phyloP scores from a whole-genome alignment of 176 grass and related monocot genomes.

The Calamus simplicifolius region DNA sequence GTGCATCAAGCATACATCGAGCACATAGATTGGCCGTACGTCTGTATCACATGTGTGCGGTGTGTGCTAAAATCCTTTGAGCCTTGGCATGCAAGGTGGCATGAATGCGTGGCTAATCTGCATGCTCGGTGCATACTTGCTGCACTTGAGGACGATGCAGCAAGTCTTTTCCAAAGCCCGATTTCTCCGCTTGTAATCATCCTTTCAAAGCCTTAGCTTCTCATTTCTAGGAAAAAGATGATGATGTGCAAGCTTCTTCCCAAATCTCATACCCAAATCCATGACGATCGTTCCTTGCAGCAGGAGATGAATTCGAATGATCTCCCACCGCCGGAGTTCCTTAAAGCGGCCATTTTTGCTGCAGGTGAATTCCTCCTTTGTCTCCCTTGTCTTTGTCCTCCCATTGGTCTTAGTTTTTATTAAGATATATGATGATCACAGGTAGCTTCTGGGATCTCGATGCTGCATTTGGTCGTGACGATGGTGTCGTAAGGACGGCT shows the following conservation, averaged over 20 bases:
- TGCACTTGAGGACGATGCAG: no score
- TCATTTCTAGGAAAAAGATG: not conserved
- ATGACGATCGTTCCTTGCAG: not conserved
- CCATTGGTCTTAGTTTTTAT: not conserved
- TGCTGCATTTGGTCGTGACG: constrained; percentile 1
- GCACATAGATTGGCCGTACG: no score
- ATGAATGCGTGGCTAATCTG: no score
- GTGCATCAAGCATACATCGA: no score
- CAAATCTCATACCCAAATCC: not conserved
- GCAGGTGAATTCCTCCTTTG: not conserved
- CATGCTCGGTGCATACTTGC: no score
- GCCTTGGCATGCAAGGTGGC: no score
- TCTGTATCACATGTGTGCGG: no score
- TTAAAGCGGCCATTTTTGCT: constrained; percentile 6
- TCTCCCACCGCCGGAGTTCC: constrained; percentile 1
- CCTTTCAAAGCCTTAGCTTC: no score
- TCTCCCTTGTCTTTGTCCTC: not conserved
- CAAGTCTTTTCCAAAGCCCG: no score
- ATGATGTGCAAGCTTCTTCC: constrained; percentile 9
- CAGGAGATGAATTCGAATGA: not conserved
- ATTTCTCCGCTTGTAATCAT: no score
- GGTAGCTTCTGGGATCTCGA: constrained; percentile 12
- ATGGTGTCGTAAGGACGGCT: not conserved
- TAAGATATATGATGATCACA: not conserved
- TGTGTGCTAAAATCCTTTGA: no score